Evolutionary conservation across 176 grass and related monocot species (phyloP).

Genomic region (Musa acuminata): DNA sequence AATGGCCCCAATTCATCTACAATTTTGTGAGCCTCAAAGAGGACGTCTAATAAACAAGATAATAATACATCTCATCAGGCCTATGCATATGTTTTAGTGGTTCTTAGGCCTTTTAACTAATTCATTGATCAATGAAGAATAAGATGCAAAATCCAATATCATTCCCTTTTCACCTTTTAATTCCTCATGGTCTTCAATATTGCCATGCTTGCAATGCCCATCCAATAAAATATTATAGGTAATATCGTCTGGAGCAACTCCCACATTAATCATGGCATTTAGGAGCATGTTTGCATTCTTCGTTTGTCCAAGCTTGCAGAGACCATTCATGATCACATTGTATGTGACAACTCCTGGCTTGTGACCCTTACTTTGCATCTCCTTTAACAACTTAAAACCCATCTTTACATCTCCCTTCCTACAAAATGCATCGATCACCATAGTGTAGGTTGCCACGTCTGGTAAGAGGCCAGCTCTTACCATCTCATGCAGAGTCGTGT

Average conservation of each 20-base stretch:
- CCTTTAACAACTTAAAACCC: conserved; percentile 59
- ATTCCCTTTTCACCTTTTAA: conserved; percentile 66
- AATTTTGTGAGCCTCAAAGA: neutral
- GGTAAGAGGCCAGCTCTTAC: conserved; percentile 38
- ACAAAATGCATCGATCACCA: conserved; percentile 88
- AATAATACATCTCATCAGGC: neutral
- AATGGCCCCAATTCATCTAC: neutral
- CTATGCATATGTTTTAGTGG: conserved; percentile 20
- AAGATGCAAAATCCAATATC: conserved; percentile 55
- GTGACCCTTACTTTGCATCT: conserved; percentile 61
- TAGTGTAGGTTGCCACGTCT: conserved; percentile 55
- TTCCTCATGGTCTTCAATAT: conserved; percentile 35
- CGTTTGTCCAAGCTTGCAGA: conserved; percentile 72
- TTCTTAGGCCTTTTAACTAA: conserved; percentile 43
- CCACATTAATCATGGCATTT: conserved; percentile 68
- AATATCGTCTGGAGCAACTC: conserved; percentile 62
- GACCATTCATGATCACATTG: conserved; percentile 75
- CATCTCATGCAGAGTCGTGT: conserved; percentile 51
- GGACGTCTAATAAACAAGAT: neutral
- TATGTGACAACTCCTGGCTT: conserved; percentile 64
- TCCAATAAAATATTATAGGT: conserved; percentile 90
- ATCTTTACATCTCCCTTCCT: conserved; percentile 51
- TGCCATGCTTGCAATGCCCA: conserved; percentile 60
- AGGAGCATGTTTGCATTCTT: conserved; percentile 74
- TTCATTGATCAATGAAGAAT: conserved; percentile 59